phyloP scores from a whole-genome alignment of 2,329 filamentous ascomycete species.

The Penicillium janthinellum region DNA sequence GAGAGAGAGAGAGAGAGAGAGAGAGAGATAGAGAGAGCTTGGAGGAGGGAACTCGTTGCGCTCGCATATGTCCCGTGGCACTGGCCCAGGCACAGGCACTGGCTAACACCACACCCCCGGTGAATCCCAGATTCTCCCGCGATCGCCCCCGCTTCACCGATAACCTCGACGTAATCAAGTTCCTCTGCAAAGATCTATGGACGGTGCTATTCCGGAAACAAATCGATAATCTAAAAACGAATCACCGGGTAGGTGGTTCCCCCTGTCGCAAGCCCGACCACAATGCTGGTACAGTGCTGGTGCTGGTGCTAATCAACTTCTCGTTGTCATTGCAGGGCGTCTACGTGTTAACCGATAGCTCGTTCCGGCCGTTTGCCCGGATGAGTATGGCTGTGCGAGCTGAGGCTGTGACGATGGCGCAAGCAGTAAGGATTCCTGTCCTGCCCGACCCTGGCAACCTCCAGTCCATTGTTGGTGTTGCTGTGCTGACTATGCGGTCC shows the following conservation, averaged over 20 bases:
- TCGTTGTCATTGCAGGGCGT: conserved; percentile 63
- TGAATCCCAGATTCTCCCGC: conserved; percentile 41
- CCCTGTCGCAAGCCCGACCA: background rate
- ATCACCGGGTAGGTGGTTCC: conserved; percentile 69
- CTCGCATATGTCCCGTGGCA: too few species aligned
- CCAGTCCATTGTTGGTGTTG: too few species aligned
- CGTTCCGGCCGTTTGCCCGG: conserved; percentile 82
- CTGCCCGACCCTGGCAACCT: background rate
- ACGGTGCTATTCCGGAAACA: conserved; percentile 92
- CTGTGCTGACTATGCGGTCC: background rate
- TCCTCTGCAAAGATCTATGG: conserved; percentile 98
- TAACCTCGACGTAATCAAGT: conserved; percentile 95
- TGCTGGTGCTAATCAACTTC: background rate
- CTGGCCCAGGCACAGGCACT: too few species aligned
- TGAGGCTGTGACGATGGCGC: conserved; percentile 72
- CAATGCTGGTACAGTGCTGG: background rate
- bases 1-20: too few species aligned
- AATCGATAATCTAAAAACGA: conserved; percentile 98
- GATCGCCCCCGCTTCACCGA: conserved; percentile 87
- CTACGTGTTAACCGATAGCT: conserved; percentile 91
- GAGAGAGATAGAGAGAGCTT: too few species aligned
- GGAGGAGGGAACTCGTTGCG: too few species aligned
- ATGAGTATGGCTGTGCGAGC: conserved; percentile 83
- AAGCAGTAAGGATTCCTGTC: conserved; percentile 63
- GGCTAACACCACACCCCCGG: background rate